phyloP scores from a whole-genome alignment of 1,284 basidiomycete genomes.

The Fomitopsis pinicola region DNA sequence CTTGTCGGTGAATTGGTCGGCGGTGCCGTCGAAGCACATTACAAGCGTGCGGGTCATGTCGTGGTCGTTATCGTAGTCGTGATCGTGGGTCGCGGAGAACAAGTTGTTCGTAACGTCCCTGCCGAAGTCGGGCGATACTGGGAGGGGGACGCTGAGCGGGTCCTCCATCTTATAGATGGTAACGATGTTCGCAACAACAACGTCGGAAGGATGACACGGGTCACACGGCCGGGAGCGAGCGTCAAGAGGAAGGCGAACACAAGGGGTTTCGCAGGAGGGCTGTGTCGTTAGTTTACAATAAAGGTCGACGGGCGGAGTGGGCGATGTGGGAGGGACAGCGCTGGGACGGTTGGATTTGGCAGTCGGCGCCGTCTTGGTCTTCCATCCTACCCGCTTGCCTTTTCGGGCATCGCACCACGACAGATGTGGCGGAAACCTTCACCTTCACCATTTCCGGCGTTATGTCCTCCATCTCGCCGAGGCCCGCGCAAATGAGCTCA shows the following conservation, averaged over 20 bases:
- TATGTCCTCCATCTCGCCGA: not conserved
- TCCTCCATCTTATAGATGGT: not conserved
- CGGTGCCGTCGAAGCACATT: constrained; percentile 51
- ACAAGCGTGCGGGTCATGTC: constrained; percentile 34
- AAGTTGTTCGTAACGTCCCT: not conserved
- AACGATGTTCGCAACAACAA: not conserved
- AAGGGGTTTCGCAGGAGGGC: not conserved
- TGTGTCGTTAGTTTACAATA: not conserved
- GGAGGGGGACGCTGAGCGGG: not conserved
- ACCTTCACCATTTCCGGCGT: not conserved
- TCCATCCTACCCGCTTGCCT: not conserved
- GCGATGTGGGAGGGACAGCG: constrained; percentile 3
- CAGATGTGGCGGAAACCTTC: not conserved
- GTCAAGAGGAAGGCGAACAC: not conserved
- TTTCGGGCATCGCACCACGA: not conserved
- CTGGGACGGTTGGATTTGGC: not conserved
- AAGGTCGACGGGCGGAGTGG: not conserved
- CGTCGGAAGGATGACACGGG: not conserved
- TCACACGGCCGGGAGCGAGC: not conserved
- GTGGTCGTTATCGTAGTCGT: not conserved
- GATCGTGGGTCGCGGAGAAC: not conserved
- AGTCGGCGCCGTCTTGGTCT: not conserved
- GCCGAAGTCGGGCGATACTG: not conserved
- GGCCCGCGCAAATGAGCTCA: too few species aligned
- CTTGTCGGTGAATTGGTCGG: constrained; percentile 42